Conservation (phyloP, 78 protist species). For the Speleostelium caveatum region DNA sequence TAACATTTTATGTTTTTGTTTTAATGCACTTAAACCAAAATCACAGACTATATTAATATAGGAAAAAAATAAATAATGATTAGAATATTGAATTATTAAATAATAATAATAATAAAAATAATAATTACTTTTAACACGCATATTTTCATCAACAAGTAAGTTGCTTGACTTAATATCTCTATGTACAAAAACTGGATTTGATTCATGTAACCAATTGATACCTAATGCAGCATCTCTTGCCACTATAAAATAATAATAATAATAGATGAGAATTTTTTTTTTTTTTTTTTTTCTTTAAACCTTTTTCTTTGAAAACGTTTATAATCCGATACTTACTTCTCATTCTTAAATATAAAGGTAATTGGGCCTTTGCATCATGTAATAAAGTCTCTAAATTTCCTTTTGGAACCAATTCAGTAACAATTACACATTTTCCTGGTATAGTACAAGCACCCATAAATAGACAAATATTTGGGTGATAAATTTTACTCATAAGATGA, state of each 20-base stretch:
- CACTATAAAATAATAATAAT: slow-evolving; percentile 18
- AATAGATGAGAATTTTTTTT: background rate
- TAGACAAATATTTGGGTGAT: slow-evolving; percentile 84
- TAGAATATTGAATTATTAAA: background rate
- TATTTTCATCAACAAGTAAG: slow-evolving; percentile 78
- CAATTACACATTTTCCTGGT: slow-evolving; percentile 84
- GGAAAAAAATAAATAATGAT: background rate
- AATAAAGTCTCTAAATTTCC: slow-evolving; percentile 83
- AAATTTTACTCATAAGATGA: slow-evolving; percentile 77
- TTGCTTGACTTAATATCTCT: slow-evolving; percentile 85
- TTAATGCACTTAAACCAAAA: slow-evolving; percentile 75
- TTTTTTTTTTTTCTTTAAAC: background rate
- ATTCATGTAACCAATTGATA: slow-evolving; percentile 83
- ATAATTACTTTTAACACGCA: slow-evolving; percentile 67
- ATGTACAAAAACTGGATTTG: slow-evolving; percentile 85
- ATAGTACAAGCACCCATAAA: slow-evolving; percentile 86
- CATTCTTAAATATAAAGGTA: slow-evolving; percentile 81
- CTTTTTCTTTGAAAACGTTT: background rate
- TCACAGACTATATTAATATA: slow-evolving; percentile 51
- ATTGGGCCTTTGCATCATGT: slow-evolving; percentile 72
- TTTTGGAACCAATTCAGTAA: slow-evolving; percentile 77
- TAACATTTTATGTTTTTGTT: slow-evolving; percentile 77
- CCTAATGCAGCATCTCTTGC: slow-evolving; percentile 87
- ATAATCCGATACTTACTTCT: slow-evolving; percentile 51
- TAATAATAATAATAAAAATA: background rate